Percentiles rank a stretch among this genome's conserved stretches.
Evolutionary conservation across 306 rosid genomes (phyloP).

Genomic region (Ormosia semicastrata): DNA sequence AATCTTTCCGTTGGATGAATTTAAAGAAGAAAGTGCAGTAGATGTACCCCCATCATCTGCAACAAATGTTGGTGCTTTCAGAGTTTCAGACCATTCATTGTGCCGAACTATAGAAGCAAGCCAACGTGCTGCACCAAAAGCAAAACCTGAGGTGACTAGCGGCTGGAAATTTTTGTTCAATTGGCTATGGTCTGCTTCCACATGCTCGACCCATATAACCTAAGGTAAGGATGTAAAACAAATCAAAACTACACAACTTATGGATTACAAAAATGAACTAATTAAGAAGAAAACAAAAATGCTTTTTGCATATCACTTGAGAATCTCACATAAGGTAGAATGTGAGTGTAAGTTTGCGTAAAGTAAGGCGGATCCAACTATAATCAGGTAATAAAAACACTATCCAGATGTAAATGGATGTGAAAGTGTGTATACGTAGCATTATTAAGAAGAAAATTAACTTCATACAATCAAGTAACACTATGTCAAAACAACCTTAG

Average conservation of each 20-base stretch:
- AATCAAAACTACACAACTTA: background rate
- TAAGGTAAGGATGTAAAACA: background rate
- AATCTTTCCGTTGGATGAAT: background rate
- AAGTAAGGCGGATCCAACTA: no score
- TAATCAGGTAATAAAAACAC: no score
- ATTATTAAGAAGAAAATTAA: background rate
- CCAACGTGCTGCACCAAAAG: constrained; percentile 65
- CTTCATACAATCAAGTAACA: background rate
- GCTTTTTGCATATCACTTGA: background rate
- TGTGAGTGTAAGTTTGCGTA: no score
- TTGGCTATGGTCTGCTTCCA: constrained; percentile 39
- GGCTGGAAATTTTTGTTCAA: constrained; percentile 24
- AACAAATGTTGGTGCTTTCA: background rate
- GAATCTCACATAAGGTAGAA: background rate
- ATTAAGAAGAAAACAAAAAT: background rate
- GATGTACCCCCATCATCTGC: constrained; percentile 32
- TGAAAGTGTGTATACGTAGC: background rate
- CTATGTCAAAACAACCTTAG: constrained; percentile 36
- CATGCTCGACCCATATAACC: constrained; percentile 73
- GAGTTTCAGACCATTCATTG: constrained; percentile 19
- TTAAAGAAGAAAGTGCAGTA: background rate
- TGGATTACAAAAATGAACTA: background rate
- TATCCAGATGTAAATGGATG: no score
- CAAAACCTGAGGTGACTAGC: constrained; percentile 44
- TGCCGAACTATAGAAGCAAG: constrained; percentile 34